phyloP scores from a whole-genome alignment of 2,329 filamentous ascomycete genomes.

The Penicillium janthinellum region DNA sequence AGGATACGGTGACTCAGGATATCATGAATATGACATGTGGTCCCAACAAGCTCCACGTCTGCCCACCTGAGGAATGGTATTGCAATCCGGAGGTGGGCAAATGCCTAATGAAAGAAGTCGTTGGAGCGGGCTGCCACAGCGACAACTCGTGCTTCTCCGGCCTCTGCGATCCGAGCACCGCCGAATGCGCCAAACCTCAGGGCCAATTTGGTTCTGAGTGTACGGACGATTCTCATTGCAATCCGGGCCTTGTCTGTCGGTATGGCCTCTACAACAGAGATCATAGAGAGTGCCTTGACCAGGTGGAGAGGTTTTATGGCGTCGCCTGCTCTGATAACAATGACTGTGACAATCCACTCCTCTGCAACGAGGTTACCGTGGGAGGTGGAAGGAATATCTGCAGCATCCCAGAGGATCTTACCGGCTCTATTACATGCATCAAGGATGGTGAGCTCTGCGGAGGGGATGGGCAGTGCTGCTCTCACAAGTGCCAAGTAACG shows the following conservation, averaged over 20 bases:
- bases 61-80: neutral
- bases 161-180: neutral
- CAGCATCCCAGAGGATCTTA: neutral
- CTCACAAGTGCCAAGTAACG: neutral
- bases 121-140: neutral
- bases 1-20: neutral
- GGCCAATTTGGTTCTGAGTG: neutral
- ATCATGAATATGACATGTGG: neutral
- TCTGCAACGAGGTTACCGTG: conserved; percentile 1
- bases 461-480: neutral
- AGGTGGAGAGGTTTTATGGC: neutral
- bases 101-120: neutral
- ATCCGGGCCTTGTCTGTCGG: neutral
- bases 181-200: neutral
- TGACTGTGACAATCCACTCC: conserved; percentile 1
- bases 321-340: neutral
- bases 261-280: neutral
- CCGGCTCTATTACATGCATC: neutral
- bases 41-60: neutral
- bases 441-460: neutral
- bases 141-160: neutral
- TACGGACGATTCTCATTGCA: neutral
- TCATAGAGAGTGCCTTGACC: neutral
- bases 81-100: neutral
- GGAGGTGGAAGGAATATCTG: neutral